Conservation (phyloP, 441 rosid genomes). For the Isatis lusitanica region DNA sequence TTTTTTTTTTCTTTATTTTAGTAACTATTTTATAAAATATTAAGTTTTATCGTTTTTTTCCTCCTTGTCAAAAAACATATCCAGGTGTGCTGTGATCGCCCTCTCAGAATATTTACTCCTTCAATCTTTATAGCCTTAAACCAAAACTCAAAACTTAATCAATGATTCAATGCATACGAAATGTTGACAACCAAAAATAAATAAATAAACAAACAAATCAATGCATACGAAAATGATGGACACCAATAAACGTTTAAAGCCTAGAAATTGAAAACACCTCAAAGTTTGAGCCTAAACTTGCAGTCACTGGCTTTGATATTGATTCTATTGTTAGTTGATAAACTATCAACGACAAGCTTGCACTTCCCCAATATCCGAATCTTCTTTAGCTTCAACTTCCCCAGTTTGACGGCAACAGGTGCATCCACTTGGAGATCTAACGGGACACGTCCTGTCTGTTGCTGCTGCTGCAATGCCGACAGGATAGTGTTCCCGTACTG, state of each 20-base stretch:
- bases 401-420: slow-evolving; percentile 50
- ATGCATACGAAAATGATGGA: neutral
- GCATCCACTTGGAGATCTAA: slow-evolving; percentile 55
- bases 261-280: slow-evolving; percentile 2
- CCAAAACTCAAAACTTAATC: neutral
- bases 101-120: neutral
- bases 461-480: slow-evolving; percentile 61
- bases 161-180: neutral
- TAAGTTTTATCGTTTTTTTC: too few relatives aligned
- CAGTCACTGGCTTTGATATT: slow-evolving; percentile 60
- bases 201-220: neutral
- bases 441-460: slow-evolving; percentile 54
- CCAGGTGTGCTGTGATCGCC: too few relatives aligned
- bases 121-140: neutral
- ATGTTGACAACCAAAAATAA: neutral
- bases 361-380: slow-evolving; percentile 53
- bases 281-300: slow-evolving; percentile 49
- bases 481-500: slow-evolving; percentile 48
- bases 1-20: too few relatives aligned
- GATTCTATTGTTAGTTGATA: slow-evolving; percentile 45
- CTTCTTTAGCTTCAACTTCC: slow-evolving; percentile 53
- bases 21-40: too few relatives aligned
- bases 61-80: too few relatives aligned
- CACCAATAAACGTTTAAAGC: neutral
- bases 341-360: slow-evolving; percentile 58